Percentiles rank a stretch among this genome's conserved stretches.
Conservation (phyloP, 257 asterid genomes). For the Solanum sitiens region DNA sequence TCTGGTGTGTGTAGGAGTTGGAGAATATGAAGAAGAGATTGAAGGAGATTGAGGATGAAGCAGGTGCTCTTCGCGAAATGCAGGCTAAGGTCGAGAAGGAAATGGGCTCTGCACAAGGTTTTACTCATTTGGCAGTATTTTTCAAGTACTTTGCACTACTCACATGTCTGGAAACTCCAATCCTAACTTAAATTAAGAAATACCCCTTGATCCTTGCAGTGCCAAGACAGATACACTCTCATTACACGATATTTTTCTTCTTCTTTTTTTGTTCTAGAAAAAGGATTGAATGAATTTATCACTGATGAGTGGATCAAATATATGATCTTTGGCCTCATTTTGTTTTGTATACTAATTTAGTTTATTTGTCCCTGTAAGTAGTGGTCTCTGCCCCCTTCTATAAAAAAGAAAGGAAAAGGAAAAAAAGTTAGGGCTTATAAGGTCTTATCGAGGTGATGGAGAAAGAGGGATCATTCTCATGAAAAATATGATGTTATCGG, state of each 20-base stretch:
- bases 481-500: background rate
- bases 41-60: slow-evolving; percentile 82
- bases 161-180: background rate
- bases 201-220: background rate
- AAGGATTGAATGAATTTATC: background rate
- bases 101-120: slow-evolving; percentile 58
- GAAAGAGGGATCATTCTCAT: background rate
- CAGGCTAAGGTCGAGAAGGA: slow-evolving; percentile 76
- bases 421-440: background rate
- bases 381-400: background rate
- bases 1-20: slow-evolving; percentile 40
- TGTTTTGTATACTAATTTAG: background rate
- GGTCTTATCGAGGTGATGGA: background rate
- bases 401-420: background rate
- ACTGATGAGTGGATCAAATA: background rate
- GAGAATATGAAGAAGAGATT: slow-evolving; percentile 62
- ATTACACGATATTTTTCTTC: background rate
- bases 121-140: slow-evolving; percentile 1
- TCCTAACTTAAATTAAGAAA: background rate
- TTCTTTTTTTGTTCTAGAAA: background rate
- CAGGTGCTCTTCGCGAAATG: slow-evolving; percentile 80
- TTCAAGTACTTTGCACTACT: background rate
- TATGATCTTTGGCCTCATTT: background rate
- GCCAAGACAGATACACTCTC: background rate
- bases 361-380: background rate